Evolutionary conservation across 2,329 filamentous ascomycete species (phyloP), one percentile per base, ranked within the genome.

Genomic region (Fragosphaeria purpurea): DNA sequence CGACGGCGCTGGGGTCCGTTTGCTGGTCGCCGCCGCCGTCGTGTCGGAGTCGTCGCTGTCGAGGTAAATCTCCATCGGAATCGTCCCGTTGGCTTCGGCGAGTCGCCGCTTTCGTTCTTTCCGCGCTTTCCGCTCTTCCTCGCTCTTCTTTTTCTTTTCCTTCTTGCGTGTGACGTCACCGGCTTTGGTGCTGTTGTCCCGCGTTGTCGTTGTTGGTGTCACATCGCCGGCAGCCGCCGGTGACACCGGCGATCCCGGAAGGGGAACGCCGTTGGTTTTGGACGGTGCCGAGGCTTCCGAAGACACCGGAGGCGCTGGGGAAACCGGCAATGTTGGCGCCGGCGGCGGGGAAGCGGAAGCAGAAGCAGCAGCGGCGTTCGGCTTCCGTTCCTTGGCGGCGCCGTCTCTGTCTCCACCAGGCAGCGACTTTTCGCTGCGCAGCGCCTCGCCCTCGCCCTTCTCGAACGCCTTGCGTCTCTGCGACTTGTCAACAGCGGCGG

Each of bases 121-220:
- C 50, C 90, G 80, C 53, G 93, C 88, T 63, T 94, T 95, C 41
- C 90, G 77, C 66, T 96, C 91, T 53, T 91, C 89, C 63, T 96
- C 91, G 41, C 87, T 95, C 57, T 85, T 83, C 71, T 95, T 95
- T 70, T 96, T 96, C 74, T 95, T 96, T 62, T 96, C 90, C 66
- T 88, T 93, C 68, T 94, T 96, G 59, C 83, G 83, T 7, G 73
- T 81, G 1, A 62, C 59, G 49, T 61, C 61, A 37, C 35, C 11
- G 35, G 35, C 7, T 37, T 37, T 37, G 35, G 7, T 37, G 7
- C 11, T 11, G 22, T 2, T 22, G 22, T 22, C 22, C 22, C 22
- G 22, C 22, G 30, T 41, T 30, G 39, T 45, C 10, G n/a, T 12
- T 8, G 41, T 33, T 10, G 41, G 30, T 37, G 38, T 22, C 3